A percentile compares a stretch with the other conserved stretches of the same genome.
phyloP scores from a whole-genome alignment of 495 filamentous ascomycete species.

The Thermothielavioides terrestris region DNA sequence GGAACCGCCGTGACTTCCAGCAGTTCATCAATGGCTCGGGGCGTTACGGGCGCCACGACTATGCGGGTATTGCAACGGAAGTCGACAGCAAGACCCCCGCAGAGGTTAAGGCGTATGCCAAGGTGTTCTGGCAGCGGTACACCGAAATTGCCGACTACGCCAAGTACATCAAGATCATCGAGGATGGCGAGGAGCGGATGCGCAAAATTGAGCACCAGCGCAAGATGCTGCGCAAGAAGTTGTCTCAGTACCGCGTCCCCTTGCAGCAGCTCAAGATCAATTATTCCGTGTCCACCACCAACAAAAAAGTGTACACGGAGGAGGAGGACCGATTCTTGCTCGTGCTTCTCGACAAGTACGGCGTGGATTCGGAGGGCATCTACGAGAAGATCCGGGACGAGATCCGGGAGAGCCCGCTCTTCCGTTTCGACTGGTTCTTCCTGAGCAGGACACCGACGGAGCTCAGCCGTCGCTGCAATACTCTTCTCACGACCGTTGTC shows the following conservation, averaged over 20 bases:
- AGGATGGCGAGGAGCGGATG: conserved; percentile 82
- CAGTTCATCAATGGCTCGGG: conserved; percentile 94
- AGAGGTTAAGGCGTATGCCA: conserved; percentile 82
- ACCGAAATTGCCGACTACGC: conserved; percentile 77
- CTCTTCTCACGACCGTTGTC: conserved; percentile 84
- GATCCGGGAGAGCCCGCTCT: conserved; percentile 88
- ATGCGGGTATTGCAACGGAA: conserved; percentile 74
- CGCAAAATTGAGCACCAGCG: conserved; percentile 85
- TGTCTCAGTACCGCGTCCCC: conserved; percentile 90
- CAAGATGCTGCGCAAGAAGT: conserved; percentile 90
- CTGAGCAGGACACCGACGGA: conserved; percentile 88
- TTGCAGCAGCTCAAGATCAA: conserved; percentile 97
- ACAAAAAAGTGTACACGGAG: conserved; percentile 99
- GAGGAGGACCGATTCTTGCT: conserved; percentile 96
- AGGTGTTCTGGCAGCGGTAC: conserved; percentile 91
- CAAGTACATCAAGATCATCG: conserved; percentile 80
- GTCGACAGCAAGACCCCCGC: conserved; percentile 81
- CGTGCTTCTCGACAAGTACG: conserved; percentile 83
- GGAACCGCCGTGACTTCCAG: conserved; percentile 97
- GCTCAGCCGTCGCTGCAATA: conserved; percentile 84
- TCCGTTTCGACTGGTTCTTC: conserved; percentile 99
- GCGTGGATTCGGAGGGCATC: conserved; percentile 75
- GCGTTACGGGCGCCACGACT: conserved; percentile 81
- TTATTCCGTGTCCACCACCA: conserved; percentile 96
- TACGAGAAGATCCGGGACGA: conserved; percentile 83